Percentiles rank a stretch among this genome's conserved stretches.
Evolutionary conservation across 345 rosid genomes (phyloP).

Genomic region (Cardamine resedifolia): DNA sequence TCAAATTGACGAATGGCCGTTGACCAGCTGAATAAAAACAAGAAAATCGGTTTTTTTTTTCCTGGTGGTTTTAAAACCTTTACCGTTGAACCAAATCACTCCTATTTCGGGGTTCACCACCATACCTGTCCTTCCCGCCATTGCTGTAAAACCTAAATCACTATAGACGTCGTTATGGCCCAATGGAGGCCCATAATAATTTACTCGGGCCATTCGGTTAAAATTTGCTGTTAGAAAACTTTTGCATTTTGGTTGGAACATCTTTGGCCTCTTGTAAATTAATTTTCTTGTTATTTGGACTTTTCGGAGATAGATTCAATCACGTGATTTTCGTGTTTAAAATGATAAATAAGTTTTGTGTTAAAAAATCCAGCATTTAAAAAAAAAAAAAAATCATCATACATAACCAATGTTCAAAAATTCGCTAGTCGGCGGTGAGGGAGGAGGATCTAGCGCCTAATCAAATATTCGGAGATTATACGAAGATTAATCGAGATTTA

Average conservation of each 20-base stretch:
- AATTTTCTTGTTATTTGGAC: not conserved
- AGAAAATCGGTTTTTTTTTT: not conserved
- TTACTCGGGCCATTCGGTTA: not conserved
- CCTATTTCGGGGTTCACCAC: constrained; percentile 4
- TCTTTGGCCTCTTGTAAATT: not conserved
- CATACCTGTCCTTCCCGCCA: not conserved
- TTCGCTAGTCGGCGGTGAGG: too few species aligned
- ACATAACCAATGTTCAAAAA: too few species aligned
- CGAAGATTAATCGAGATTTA: too few species aligned
- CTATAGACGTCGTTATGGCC: not conserved
- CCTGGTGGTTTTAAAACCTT: too few species aligned
- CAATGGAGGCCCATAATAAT: not conserved
- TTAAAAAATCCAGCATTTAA: not conserved
- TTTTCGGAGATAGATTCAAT: not conserved
- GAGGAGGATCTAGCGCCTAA: too few species aligned
- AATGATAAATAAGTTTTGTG: not conserved
- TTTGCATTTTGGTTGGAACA: constrained; percentile 6
- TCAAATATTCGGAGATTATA: too few species aligned
- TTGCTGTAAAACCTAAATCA: not conserved
- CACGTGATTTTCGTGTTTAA: constrained; percentile 34
- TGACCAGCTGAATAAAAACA: not conserved
- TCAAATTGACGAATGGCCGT: not conserved
- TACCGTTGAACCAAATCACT: not conserved
- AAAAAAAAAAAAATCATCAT: not conserved
- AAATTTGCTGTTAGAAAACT: constrained; percentile 14